These are phyloP conservation scores for Colletotrichum aenigma DNA, from an alignment of 2,329 filamentous ascomycete genomes.

Conservation along the genomic window DNA sequence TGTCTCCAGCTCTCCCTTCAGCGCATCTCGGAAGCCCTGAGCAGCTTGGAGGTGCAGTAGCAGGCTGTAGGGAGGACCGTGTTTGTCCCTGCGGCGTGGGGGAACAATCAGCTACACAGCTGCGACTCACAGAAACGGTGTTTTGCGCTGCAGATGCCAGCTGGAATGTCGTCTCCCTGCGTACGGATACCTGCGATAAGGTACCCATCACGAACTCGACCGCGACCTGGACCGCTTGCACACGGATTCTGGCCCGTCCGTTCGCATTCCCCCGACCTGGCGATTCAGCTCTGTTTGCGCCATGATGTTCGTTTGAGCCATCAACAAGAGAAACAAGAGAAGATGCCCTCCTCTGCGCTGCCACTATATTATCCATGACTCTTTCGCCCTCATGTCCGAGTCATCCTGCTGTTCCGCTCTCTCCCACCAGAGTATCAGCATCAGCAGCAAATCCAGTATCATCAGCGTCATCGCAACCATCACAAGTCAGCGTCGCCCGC, in stretches of 20 bases:
- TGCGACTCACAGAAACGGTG: background rate
- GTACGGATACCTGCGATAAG: background rate
- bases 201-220: background rate
- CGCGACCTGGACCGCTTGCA: constrained; percentile 6
- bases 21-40: background rate
- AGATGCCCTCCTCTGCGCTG: background rate
- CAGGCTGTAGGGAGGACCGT: background rate
- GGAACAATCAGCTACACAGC: background rate
- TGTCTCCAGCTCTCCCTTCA: background rate
- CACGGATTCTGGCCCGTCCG: constrained; percentile 5
- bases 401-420: constrained; percentile 10
- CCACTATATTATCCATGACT: constrained; percentile 13
- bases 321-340: background rate
- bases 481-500: background rate
- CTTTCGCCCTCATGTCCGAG: constrained; percentile 2
- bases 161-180: constrained; percentile 18
- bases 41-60: background rate
- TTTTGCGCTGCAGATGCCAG: background rate
- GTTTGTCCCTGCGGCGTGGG: constrained; percentile 15
- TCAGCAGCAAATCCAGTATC: background rate
- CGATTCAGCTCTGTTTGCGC: constrained; percentile 11
- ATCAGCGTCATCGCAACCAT: constrained; percentile 11
- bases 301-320: background rate
- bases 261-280: constrained; percentile 3
- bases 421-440: background rate